These are phyloP conservation scores for Brachypodium distachyon DNA, from an alignment of 202 grass and related monocot genomes.

Conservation along the genomic window DNA sequence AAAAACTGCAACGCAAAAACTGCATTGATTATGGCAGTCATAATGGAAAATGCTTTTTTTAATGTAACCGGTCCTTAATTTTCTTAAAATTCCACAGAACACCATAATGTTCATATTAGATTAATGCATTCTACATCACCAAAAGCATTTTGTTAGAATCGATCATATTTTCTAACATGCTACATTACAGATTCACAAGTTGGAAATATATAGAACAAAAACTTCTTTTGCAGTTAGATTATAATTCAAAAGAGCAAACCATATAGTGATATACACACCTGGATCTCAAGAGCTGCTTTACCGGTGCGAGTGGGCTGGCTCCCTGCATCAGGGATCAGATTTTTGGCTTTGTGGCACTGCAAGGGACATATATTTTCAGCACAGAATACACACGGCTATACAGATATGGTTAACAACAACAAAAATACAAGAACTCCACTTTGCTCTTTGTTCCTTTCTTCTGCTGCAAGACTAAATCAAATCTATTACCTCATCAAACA, in stretches of 20 bases:
- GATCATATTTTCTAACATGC: slow-evolving; percentile 5
- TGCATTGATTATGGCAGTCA: not conserved
- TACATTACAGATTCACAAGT: not conserved
- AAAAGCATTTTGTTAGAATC: not conserved
- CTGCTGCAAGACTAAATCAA: not conserved
- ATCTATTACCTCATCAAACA: slow-evolving; percentile 89
- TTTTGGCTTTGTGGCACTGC: slow-evolving; percentile 99
- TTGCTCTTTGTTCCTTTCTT: slow-evolving; percentile 2
- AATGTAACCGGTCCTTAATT: not conserved
- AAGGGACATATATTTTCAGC: slow-evolving; percentile 21
- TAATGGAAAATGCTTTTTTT: not conserved
- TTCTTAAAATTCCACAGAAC: not conserved
- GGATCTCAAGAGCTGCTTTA: slow-evolving; percentile 87
- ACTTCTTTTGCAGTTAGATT: not conserved
- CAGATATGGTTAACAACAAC: not conserved
- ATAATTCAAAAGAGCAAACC: not conserved
- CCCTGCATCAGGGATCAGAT: slow-evolving; percentile 91
- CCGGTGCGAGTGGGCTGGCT: slow-evolving; percentile 94
- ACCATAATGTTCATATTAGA: not conserved
- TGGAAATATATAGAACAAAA: not conserved
- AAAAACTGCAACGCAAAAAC: not conserved
- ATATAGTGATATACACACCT: slow-evolving; percentile 43
- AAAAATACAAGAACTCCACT: not conserved
- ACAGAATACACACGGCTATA: slow-evolving; percentile 8
- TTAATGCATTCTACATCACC: not conserved